phyloP scores from a whole-genome alignment of 2,329 filamentous ascomycete genomes.

The Diaporthe batatas region DNA sequence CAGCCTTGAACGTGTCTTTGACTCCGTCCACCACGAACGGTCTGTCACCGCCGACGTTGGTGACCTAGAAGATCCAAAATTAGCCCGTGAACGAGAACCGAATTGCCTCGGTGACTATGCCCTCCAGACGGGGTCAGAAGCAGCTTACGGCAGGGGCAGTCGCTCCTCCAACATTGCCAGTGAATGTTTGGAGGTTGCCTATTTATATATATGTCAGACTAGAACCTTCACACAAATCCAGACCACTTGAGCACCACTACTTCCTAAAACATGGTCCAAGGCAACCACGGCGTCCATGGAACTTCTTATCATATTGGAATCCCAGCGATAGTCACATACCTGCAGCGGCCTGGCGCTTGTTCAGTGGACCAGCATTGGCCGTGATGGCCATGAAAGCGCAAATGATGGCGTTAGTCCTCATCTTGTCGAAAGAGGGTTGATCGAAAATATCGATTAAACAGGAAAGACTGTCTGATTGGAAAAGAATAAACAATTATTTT shows the following conservation, averaged over 20 bases:
- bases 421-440: constrained; percentile 26
- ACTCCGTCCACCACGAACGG: constrained; percentile 19
- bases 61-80: neutral
- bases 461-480: constrained; percentile 11
- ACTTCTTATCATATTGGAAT: neutral
- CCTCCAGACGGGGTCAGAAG: neutral
- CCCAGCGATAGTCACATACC: neutral
- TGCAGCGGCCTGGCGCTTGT: constrained; percentile 13
- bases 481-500: neutral
- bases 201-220: neutral
- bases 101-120: neutral
- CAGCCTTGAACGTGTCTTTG: constrained; percentile 18
- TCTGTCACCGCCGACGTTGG: constrained; percentile 18
- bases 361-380: constrained; percentile 22
- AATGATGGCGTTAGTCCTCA: constrained; percentile 10
- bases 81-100: neutral
- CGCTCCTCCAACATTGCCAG: constrained; percentile 24
- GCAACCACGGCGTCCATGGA: neutral
- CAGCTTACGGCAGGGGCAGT: constrained; percentile 27
- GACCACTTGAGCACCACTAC: neutral
- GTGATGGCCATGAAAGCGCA: constrained; percentile 19
- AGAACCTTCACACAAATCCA: neutral
- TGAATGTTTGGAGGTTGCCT: constrained; percentile 35
- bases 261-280: neutral
- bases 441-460: constrained; percentile 24